Evolutionary conservation across 2,329 filamentous ascomycete species (phyloP).

Genomic region (Xylariaceae sp.): DNA sequence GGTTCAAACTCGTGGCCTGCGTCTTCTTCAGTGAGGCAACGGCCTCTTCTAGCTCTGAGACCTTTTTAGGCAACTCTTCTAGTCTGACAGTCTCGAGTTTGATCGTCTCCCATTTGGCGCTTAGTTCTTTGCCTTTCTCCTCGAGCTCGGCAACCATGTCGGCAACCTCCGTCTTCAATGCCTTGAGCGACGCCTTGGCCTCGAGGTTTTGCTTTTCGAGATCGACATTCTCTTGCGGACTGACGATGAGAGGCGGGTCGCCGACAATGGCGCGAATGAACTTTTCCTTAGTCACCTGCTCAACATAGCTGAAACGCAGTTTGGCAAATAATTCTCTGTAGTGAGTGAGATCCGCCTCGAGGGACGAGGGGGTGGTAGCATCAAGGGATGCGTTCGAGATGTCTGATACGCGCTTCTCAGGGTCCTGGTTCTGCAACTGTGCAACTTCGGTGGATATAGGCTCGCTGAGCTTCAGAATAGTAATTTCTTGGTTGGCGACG

Average conservation of each 20-base stretch:
- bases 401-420: slow-evolving; percentile 64
- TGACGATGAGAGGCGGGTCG: slow-evolving; percentile 81
- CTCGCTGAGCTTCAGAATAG: slow-evolving; percentile 73
- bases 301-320: slow-evolving; percentile 92
- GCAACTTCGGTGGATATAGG: slow-evolving; percentile 57
- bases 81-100: slow-evolving; percentile 44
- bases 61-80: slow-evolving; percentile 47
- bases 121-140: slow-evolving; percentile 54
- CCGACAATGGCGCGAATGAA: slow-evolving; percentile 91
- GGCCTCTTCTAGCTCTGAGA: slow-evolving; percentile 42
- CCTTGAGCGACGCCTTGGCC: slow-evolving; percentile 72
- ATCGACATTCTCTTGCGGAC: slow-evolving; percentile 74
- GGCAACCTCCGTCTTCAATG: slow-evolving; percentile 74
- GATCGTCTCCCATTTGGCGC: slow-evolving; percentile 47
- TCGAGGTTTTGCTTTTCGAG: slow-evolving; percentile 65
- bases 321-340: slow-evolving; percentile 97
- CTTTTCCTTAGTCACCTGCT: slow-evolving; percentile 98
- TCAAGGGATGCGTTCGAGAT: slow-evolving; percentile 62
- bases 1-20: slow-evolving; percentile 34
- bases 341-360: slow-evolving; percentile 80
- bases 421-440: slow-evolving; percentile 20
- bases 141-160: slow-evolving; percentile 72
- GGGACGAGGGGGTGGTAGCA: slow-evolving; percentile 66
- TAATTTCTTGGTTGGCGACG: slow-evolving; percentile 57
- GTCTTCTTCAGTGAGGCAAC: slow-evolving; percentile 41